Conservation (phyloP, 139 green algal genomes). For the Tetradesmus obliquus region DNA sequence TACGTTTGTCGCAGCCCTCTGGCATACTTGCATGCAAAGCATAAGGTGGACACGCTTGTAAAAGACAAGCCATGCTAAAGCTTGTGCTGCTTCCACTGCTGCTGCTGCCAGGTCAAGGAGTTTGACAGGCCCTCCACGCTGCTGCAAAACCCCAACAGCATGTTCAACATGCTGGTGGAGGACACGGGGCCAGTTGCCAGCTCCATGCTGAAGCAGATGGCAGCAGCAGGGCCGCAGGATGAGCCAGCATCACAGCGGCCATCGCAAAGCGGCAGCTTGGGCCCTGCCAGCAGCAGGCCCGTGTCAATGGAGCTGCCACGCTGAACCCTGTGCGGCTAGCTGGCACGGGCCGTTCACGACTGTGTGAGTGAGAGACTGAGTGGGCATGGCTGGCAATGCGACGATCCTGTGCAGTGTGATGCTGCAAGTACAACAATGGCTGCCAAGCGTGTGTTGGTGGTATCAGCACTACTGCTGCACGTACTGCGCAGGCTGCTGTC, state of each 20-base stretch:
- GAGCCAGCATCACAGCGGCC: conserved; percentile 13
- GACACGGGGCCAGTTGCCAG: conserved; percentile 57
- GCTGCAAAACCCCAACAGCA: conserved; percentile 45
- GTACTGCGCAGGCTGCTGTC: not conserved
- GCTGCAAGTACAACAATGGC: not conserved
- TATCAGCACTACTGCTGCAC: not conserved
- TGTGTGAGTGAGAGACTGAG: not conserved
- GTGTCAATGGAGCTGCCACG: not conserved
- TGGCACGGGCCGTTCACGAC: not conserved
- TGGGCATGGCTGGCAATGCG: too few species aligned
- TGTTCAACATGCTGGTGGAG: conserved; percentile 65
- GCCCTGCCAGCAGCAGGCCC: not conserved
- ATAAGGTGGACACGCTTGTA: not conserved
- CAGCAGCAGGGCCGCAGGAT: conserved; percentile 54
- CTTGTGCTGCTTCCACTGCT: not conserved
- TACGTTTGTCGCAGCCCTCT: not conserved
- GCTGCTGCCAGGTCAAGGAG: conserved; percentile 41
- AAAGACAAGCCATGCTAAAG: too few species aligned
- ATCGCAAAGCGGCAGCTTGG: not conserved
- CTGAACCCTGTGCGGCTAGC: not conserved
- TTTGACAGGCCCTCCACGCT: conserved; percentile 52
- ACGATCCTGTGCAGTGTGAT: not conserved
- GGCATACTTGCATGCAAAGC: not conserved
- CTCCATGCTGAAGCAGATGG: conserved; percentile 56
- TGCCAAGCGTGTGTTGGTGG: not conserved